Evolutionary conservation across 2,329 filamentous ascomycete genomes (phyloP).

Genomic region (Bretziella fagacearum): DNA sequence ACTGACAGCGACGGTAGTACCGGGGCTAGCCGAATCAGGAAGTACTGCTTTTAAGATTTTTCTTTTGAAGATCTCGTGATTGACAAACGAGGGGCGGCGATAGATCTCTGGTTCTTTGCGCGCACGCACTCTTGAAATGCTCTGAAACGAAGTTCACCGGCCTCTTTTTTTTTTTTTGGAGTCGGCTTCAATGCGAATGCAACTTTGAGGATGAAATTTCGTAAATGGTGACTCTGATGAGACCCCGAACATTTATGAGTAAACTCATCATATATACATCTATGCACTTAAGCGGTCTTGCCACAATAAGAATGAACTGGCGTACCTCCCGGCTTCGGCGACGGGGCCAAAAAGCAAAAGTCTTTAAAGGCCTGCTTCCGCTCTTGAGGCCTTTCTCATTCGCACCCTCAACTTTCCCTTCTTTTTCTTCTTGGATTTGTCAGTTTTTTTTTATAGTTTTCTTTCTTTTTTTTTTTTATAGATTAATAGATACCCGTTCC

Average conservation of each 20-base stretch:
- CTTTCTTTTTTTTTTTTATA: too few species aligned
- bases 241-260: neutral
- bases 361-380: neutral
- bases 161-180: neutral
- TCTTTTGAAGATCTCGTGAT: neutral
- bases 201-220: constrained; percentile 1
- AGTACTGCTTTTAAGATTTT: constrained; percentile 1
- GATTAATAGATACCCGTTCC: neutral
- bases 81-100: neutral
- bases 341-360: neutral
- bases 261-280: too few species aligned
- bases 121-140: neutral
- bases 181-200: neutral
- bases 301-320: neutral
- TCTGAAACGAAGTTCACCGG: neutral
- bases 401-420: too few species aligned
- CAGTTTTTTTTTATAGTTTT: too few species aligned
- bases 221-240: neutral
- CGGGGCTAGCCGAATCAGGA: constrained; percentile 3
- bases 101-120: neutral
- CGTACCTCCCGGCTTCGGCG: constrained; percentile 14
- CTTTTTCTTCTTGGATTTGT: too few species aligned
- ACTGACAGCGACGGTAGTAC: neutral
- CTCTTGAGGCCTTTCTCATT: neutral
- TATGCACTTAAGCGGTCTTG: neutral